These are phyloP conservation scores for Lentinula aciculospora DNA, from an alignment of 768 basidiomycete genomes.

Conservation along the genomic window DNA sequence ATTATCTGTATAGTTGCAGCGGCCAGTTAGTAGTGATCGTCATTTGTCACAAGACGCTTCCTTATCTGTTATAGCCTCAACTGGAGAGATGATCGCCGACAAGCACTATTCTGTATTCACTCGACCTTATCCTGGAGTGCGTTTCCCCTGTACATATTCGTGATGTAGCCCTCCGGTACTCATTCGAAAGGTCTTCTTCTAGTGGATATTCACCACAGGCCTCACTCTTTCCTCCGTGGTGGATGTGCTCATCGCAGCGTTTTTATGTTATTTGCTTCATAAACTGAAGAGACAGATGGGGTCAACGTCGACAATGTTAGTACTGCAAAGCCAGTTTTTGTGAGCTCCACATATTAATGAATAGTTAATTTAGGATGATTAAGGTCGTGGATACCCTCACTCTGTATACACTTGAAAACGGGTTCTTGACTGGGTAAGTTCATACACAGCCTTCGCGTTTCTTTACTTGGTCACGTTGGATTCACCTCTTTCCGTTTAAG, in stretches of 20 bases:
- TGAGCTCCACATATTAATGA: neutral
- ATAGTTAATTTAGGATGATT: slow-evolving; percentile 32
- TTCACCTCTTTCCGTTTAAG: slow-evolving; percentile 16
- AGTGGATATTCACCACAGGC: slow-evolving; percentile 42
- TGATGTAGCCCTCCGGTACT: neutral
- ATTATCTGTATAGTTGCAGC: neutral
- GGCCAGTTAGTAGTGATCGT: neutral
- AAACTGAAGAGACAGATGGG: slow-evolving; percentile 20
- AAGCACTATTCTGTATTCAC: slow-evolving; percentile 6
- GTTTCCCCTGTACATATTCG: neutral
- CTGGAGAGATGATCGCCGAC: neutral
- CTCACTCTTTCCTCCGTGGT: slow-evolving; percentile 34
- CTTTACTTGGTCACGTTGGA: too few relatives aligned
- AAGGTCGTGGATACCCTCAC: slow-evolving; percentile 31
- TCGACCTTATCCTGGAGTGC: slow-evolving; percentile 4
- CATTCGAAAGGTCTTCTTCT: neutral
- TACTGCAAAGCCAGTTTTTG: neutral
- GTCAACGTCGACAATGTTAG: slow-evolving; percentile 20
- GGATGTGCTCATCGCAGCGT: slow-evolving; percentile 31
- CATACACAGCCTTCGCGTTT: neutral
- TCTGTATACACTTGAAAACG: slow-evolving; percentile 35
- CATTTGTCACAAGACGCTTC: neutral
- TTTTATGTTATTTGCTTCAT: slow-evolving; percentile 28
- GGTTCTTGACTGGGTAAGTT: slow-evolving; percentile 32
- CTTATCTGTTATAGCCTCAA: neutral